Percentiles rank a stretch among this genome's conserved stretches.
phyloP scores from a whole-genome alignment of 768 basidiomycete species.

The Psilocybe sp. region DNA sequence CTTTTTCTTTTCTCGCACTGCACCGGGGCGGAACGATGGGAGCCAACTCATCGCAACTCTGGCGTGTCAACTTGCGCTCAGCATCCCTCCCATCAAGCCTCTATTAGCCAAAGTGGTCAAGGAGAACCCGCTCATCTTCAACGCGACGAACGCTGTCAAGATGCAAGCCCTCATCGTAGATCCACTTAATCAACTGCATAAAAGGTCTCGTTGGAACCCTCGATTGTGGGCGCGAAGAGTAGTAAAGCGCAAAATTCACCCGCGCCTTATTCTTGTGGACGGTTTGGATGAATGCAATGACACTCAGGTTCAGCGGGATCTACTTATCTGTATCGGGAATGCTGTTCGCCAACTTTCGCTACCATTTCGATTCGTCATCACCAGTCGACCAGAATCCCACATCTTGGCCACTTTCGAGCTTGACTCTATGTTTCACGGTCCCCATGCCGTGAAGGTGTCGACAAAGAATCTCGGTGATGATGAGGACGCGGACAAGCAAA shows the following conservation, averaged over 20 bases:
- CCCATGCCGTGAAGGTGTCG: background rate
- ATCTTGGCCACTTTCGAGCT: constrained; percentile 11
- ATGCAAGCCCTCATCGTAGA: constrained; percentile 7
- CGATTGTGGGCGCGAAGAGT: background rate
- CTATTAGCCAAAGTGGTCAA: too few relatives aligned
- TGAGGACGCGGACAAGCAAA: constrained; percentile 9
- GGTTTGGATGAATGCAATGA: constrained; percentile 16
- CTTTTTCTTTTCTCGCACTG: too few relatives aligned
- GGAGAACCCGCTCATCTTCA: constrained; percentile 13
- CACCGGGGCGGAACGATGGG: constrained; percentile 8
- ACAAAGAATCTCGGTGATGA: constrained; percentile 6
- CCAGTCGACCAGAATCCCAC: constrained; percentile 16
- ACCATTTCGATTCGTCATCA: constrained; percentile 14
- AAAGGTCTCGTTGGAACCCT: constrained; percentile 1
- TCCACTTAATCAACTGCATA: too few relatives aligned
- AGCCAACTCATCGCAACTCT: constrained; percentile 13
- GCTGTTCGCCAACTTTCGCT: constrained; percentile 1
- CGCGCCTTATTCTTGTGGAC: constrained; percentile 15
- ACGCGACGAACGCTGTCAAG: constrained; percentile 3
- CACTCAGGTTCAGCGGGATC: constrained; percentile 1
- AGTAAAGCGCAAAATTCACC: background rate
- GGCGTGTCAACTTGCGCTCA: constrained; percentile 11
- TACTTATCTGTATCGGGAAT: constrained; percentile 7
- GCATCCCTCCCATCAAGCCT: constrained; percentile 7
- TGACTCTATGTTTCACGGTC: constrained; percentile 1